phyloP scores from a whole-genome alignment of 306 rosid species.

The Adenanthera pavonina region DNA sequence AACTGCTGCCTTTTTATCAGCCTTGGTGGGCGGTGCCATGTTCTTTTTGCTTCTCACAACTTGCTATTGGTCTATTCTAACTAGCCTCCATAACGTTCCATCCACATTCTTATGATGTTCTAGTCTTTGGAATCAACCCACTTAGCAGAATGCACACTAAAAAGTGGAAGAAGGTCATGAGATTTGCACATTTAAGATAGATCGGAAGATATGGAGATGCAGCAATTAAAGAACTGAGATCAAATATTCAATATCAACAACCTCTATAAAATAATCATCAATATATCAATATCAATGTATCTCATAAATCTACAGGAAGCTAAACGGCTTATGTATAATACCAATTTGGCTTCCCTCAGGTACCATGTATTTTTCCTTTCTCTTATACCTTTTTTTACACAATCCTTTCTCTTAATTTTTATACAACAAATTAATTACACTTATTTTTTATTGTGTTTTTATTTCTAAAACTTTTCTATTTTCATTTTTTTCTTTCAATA shows the following conservation, averaged over 20 bases:
- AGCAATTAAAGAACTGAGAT: neutral
- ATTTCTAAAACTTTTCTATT: too few relatives aligned
- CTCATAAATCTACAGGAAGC: too few relatives aligned
- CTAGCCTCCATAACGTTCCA: conserved; percentile 43
- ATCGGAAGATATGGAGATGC: neutral
- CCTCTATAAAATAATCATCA: neutral
- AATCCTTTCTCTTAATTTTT: too few relatives aligned
- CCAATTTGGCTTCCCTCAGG: too few relatives aligned
- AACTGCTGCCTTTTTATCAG: conserved; percentile 69
- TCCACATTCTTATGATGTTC: conserved; percentile 27
- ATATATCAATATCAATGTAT: too few relatives aligned
- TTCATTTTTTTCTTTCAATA: too few relatives aligned
- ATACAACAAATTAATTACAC: too few relatives aligned
- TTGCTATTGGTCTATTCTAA: conserved; percentile 30
- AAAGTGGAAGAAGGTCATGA: conserved; percentile 10
- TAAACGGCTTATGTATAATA: too few relatives aligned
- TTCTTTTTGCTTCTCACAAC: conserved; percentile 30
- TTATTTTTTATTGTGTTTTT: too few relatives aligned
- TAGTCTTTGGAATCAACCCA: conserved; percentile 5
- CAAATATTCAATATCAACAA: neutral
- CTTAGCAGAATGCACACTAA: conserved; percentile 19
- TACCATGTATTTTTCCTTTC: too few relatives aligned
- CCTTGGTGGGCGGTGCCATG: conserved; percentile 72
- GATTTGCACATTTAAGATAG: conserved; percentile 21
- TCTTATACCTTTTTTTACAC: too few relatives aligned